phyloP scores from a whole-genome alignment of 23 red algal genomes.

The Gracilariopsis chorda region DNA sequence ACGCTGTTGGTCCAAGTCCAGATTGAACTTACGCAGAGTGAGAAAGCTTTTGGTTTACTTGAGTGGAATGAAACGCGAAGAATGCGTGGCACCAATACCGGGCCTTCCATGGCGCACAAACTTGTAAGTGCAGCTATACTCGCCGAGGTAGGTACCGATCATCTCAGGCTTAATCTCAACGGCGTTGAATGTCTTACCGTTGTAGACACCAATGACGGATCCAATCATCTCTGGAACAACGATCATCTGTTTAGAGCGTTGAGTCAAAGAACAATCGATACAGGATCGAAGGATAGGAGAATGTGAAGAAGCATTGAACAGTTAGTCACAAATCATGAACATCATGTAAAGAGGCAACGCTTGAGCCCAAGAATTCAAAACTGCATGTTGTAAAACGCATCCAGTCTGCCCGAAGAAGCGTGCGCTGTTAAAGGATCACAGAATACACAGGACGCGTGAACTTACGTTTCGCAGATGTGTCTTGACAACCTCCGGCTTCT shows the following conservation, averaged over 20 bases:
- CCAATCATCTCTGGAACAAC: slow-evolving; percentile 99
- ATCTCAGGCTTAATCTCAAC: slow-evolving; percentile 97
- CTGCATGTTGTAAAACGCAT: too few relatives aligned
- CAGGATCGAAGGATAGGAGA: too few relatives aligned
- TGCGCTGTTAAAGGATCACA: too few relatives aligned
- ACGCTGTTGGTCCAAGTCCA: too few relatives aligned
- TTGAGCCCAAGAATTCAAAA: too few relatives aligned
- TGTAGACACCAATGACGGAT: slow-evolving; percentile 95
- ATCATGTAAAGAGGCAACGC: too few relatives aligned
- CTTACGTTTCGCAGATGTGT: slow-evolving; percentile 92
- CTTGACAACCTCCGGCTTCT: slow-evolving; percentile 91
- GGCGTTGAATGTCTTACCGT: slow-evolving; percentile 91
- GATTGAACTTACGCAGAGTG: not conserved
- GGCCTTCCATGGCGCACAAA: slow-evolving; percentile 96
- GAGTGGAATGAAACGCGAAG: slow-evolving; percentile 98
- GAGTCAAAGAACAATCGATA: too few relatives aligned
- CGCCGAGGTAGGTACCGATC: slow-evolving; percentile 65
- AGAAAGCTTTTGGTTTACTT: slow-evolving; percentile 95
- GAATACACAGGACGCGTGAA: too few relatives aligned
- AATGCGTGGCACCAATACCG: slow-evolving; percentile 98
- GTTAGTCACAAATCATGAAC: too few relatives aligned
- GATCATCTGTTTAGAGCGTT: slow-evolving; percentile 82
- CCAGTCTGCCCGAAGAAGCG: too few relatives aligned
- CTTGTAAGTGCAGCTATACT: slow-evolving; percentile 95
- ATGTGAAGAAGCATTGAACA: too few relatives aligned